Evolutionary conservation across 345 rosid species (phyloP).

Genomic region (Citrus hindsii): DNA sequence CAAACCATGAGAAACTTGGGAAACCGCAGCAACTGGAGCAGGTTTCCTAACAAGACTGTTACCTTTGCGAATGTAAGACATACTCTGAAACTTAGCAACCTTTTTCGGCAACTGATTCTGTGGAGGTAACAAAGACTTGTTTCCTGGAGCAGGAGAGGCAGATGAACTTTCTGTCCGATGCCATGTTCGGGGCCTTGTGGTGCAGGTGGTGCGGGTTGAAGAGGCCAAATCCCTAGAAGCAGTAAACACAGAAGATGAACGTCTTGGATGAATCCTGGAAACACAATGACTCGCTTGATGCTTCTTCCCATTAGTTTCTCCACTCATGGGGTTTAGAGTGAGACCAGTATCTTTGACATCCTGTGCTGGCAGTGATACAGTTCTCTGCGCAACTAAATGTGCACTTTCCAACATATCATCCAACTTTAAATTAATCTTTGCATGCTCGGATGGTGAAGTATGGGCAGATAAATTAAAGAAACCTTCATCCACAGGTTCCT

Average conservation of each 20-base stretch:
- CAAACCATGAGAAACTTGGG: conserved; percentile 33
- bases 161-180: conserved; percentile 45
- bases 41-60: conserved; percentile 89
- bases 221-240: conserved; percentile 43
- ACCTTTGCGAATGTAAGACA: conserved; percentile 84
- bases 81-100: conserved; percentile 26
- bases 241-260: conserved; percentile 36
- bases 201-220: conserved; percentile 34
- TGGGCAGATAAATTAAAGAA: conserved; percentile 26
- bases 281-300: conserved; percentile 28
- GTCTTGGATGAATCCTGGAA: conserved; percentile 40
- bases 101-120: conserved; percentile 37
- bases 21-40: conserved; percentile 32
- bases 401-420: conserved; percentile 24
- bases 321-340: conserved; percentile 21
- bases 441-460: conserved; percentile 25
- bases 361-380: conserved; percentile 24
- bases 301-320: conserved; percentile 41
- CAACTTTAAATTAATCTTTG: conserved; percentile 22
- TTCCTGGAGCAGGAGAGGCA: conserved; percentile 29
- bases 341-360: conserved; percentile 27
- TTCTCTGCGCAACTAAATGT: conserved; percentile 27
- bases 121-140: conserved; percentile 38
- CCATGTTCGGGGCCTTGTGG: conserved; percentile 71
- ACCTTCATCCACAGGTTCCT: conserved; percentile 27